A percentile compares a stretch with the other conserved stretches of the same genome.
These are phyloP conservation scores for Candida patagonica DNA, from an alignment of 805 yeast genomes.

Conservation along the genomic window DNA sequence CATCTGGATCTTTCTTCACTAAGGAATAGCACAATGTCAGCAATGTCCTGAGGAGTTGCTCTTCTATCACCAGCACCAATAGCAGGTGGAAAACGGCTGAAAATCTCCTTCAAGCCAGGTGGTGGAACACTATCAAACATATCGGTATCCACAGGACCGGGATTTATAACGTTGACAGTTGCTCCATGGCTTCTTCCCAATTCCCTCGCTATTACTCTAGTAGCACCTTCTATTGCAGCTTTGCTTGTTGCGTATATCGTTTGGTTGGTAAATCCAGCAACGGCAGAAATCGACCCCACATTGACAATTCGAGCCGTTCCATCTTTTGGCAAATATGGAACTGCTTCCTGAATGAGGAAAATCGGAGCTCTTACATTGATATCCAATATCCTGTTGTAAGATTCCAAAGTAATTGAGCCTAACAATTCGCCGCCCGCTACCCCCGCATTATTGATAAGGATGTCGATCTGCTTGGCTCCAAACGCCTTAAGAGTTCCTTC, in stretches of 20 bases:
- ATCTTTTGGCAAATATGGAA: constrained; percentile 43
- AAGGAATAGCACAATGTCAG: constrained; percentile 11
- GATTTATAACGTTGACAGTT: constrained; percentile 61
- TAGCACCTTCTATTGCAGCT: constrained; percentile 58
- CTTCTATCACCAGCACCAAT: background rate
- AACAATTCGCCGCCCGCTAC: constrained; percentile 55
- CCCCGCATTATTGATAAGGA: constrained; percentile 53
- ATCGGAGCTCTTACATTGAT: constrained; percentile 56
- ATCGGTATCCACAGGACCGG: constrained; percentile 73
- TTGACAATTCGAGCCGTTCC: constrained; percentile 40
- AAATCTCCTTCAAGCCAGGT: constrained; percentile 25
- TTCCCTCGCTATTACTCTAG: constrained; percentile 55
- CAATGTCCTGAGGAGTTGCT: constrained; percentile 11
- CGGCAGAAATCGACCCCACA: constrained; percentile 54
- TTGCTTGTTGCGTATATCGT: constrained; percentile 57
- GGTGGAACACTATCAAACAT: constrained; percentile 34
- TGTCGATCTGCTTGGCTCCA: constrained; percentile 27
- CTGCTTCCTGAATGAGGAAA: constrained; percentile 51
- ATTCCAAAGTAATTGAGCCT: constrained; percentile 48
- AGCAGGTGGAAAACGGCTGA: constrained; percentile 1
- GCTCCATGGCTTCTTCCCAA: constrained; percentile 47
- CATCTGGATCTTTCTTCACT: constrained; percentile 12
- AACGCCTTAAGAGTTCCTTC: constrained; percentile 4
- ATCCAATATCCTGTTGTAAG: constrained; percentile 49
- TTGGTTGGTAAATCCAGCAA: constrained; percentile 56